A percentile compares a stretch with the other conserved stretches of the same genome.
phyloP scores from a whole-genome alignment of 805 yeast genomes.

The Debaryomyces prosopidis region DNA sequence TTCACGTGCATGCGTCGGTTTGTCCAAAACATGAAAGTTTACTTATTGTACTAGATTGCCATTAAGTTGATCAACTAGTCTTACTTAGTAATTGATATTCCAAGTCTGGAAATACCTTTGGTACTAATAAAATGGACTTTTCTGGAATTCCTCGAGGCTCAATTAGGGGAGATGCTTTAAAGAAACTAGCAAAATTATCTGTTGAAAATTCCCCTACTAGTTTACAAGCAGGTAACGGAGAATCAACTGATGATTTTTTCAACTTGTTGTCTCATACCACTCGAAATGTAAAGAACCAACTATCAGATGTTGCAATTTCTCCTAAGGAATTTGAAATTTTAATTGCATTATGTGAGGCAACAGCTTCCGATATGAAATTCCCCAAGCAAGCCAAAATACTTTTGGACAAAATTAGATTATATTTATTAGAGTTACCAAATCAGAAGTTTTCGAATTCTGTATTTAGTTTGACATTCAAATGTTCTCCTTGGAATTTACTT shows the following conservation, averaged over 20 bases:
- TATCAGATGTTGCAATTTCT: constrained; percentile 43
- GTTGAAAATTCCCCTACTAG: constrained; percentile 20
- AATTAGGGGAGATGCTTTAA: constrained; percentile 40
- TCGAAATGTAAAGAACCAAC: constrained; percentile 1
- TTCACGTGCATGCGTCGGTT: too few species aligned
- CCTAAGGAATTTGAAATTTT: constrained; percentile 57
- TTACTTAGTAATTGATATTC: too few species aligned
- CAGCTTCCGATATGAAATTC: constrained; percentile 26
- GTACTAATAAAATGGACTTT: constrained; percentile 30
- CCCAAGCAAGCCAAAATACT: constrained; percentile 42
- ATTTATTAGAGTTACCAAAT: constrained; percentile 46
- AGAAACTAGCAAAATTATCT: constrained; percentile 35
- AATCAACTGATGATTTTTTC: constrained; percentile 17
- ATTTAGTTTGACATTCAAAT: constrained; percentile 23
- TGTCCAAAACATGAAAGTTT: too few species aligned
- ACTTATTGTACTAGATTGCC: too few species aligned
- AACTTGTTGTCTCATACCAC: constrained; percentile 16
- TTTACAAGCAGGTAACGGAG: not conserved
- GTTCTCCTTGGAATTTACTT: constrained; percentile 37
- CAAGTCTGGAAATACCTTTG: not conserved
- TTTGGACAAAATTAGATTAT: constrained; percentile 44
- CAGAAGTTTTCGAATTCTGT: constrained; percentile 44
- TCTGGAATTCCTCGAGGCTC: constrained; percentile 37
- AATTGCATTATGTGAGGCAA: constrained; percentile 52
- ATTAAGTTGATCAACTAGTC: too few species aligned